phyloP scores from a whole-genome alignment of 1,139 yeast genomes.

The Komagataea norvegica region DNA sequence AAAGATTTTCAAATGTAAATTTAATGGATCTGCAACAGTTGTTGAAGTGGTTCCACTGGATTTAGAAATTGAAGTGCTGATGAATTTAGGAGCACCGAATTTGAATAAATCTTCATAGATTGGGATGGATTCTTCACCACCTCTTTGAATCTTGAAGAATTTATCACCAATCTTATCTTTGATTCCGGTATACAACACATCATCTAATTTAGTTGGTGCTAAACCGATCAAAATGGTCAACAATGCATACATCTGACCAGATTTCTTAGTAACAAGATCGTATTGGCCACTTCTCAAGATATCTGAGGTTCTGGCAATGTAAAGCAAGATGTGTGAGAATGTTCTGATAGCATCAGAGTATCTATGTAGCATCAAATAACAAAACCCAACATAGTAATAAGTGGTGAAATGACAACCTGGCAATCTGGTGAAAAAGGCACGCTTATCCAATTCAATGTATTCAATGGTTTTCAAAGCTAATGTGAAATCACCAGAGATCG shows the following conservation, averaged over 20 bases:
- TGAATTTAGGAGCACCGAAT: slow-evolving; percentile 46
- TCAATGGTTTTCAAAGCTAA: slow-evolving; percentile 45
- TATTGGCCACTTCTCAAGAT: slow-evolving; percentile 41
- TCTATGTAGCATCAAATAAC: slow-evolving; percentile 45
- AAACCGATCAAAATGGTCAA: slow-evolving; percentile 42
- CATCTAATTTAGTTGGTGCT: slow-evolving; percentile 43
- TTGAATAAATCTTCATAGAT: slow-evolving; percentile 41
- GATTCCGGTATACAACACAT: slow-evolving; percentile 37
- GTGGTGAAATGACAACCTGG: slow-evolving; percentile 46
- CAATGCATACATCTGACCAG: slow-evolving; percentile 49
- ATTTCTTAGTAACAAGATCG: slow-evolving; percentile 41
- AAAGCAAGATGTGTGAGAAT: slow-evolving; percentile 41
- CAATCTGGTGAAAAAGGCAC: slow-evolving; percentile 40
- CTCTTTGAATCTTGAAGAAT: slow-evolving; percentile 37
- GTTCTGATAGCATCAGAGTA: slow-evolving; percentile 47
- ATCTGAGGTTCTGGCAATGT: slow-evolving; percentile 42
- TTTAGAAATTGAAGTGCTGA: slow-evolving; percentile 37
- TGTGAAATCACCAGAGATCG: slow-evolving; percentile 43
- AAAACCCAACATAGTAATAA: slow-evolving; percentile 46
- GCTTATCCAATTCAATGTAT: slow-evolving; percentile 41
- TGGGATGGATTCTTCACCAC: slow-evolving; percentile 38
- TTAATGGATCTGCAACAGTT: slow-evolving; percentile 37
- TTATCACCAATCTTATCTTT: slow-evolving; percentile 46
- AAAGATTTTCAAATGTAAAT: slow-evolving; percentile 40
- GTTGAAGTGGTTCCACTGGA: too few species aligned